Evolutionary conservation across 1,284 basidiomycete species (phyloP), one percentile per base, ranked within the genome.

Genomic region (Melampsora americana): DNA sequence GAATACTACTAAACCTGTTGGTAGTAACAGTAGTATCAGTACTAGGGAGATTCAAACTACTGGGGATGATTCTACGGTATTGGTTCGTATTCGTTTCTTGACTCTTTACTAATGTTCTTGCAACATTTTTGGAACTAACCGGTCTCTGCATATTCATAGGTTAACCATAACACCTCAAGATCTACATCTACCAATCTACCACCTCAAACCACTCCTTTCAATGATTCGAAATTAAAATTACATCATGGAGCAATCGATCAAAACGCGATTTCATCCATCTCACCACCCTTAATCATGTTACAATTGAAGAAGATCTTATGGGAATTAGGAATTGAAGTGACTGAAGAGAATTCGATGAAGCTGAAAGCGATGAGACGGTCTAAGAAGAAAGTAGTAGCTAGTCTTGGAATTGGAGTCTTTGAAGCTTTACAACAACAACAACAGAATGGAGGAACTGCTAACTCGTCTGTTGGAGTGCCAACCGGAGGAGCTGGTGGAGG

Each of bases 231-330:
- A 73, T 85, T 98, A 69, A 89, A 92, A 18, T 87, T 92, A 59
- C 95, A 98, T 81, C 90, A 92, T 79, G 95, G 95, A 79, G 90
- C 95, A 0, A 91, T 99, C 35, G 95, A 98, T 83, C 91, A 92
- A 81, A 90, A 90, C 28, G 95, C 90, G 53, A 88, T 98, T 78
- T 96, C 95, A 11, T 92, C 90, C 7, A 87, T 89, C 23, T 85
- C 89, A 18, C 95, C 95, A 16, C 87, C 89, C 6, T 90, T 93
- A 78, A 93, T 98, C 60, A 92, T 99, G 85, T 87, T 86, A 77
- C 91, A 94, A 81, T 88, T 98, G 46, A 86, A 88, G 79, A 86
- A 86, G 77, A 90, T 94, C 20, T 85, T 99, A 75, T 87, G 89
- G 80, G 87, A 87, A 59, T 95, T 99, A 92, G 96, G 95, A 28